Evolutionary conservation across 495 filamentous ascomycete genomes (phyloP), one percentile per base, ranked within the genome.

Genomic region (Terfezia claveryi): DNA sequence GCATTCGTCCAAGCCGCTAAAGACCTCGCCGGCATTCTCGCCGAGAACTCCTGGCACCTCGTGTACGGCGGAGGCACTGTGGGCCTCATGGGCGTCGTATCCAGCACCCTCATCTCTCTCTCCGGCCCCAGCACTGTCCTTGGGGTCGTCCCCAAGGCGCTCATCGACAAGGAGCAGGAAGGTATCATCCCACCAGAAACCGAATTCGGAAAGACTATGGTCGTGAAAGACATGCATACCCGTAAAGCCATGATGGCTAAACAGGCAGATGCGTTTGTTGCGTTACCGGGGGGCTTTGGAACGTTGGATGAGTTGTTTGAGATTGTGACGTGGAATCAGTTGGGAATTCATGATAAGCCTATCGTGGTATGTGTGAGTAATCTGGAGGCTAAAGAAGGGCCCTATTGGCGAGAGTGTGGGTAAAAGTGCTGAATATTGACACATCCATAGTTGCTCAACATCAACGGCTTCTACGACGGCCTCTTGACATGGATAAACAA

Each of bases 281-380:
- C 88, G 23, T 69, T 98, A 62, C 79, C 77, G 52, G 91, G 91
- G 17, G 91, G 91, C 0, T 96, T 87, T 68, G 91, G 91, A 10
- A 96, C 92, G 8, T 73, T 96, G 64, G 91, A 98, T 70, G 91
- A 98, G 73, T 71, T 96, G 54, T 89, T 95, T 71, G 91, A 98
- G 75, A 82, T 93, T 55, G 82, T 80, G 36, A 96, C 91, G 11
- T 98, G 91, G 91, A 96, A 95, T 68, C 91, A 95, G 69, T 68
- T 98, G 55, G 91, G 92, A 0, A 98, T 98, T 57, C 91, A 98
- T 67, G 75, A 73, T 55, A 75, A 77, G 57, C 85, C 83, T 0
- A 76, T 98, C 50, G 79, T 87, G 49, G 68, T 46, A 46, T 14
- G 41, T 46, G 38, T 46, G 14, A 14, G 7, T 32, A 32, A 32